A percentile compares a stretch with the other conserved stretches of the same genome.
phyloP scores from a whole-genome alignment of 768 basidiomycete genomes.

The Cyclocybe cylindracea region DNA sequence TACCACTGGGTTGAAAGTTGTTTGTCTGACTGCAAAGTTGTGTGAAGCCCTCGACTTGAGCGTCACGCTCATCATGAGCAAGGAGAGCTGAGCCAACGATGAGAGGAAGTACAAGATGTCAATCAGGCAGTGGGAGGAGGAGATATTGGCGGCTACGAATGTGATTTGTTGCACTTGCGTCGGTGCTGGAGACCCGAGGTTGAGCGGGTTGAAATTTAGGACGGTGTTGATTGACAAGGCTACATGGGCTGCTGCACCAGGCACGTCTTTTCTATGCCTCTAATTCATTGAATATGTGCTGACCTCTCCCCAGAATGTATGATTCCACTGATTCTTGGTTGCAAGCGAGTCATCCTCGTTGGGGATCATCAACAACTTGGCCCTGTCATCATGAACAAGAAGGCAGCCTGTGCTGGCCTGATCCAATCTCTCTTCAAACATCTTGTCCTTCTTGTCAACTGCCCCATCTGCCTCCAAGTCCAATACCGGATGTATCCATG shows the following conservation, averaged over 20 bases:
- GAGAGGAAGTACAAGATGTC: constrained; percentile 98
- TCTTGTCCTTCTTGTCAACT: constrained; percentile 90
- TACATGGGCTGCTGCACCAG: constrained; percentile 96
- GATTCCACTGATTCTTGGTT: constrained; percentile 97
- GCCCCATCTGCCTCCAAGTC: constrained; percentile 97
- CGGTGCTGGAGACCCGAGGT: constrained; percentile 93
- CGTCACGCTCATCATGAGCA: constrained; percentile 92
- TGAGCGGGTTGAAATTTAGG: constrained; percentile 97
- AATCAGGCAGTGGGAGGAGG: constrained; percentile 94
- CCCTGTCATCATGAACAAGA: constrained; percentile 99
- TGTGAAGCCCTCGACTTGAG: constrained; percentile 97
- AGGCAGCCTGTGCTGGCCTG: constrained; percentile 97
- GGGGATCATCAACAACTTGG: constrained; percentile 98
- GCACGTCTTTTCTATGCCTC: constrained; percentile 41
- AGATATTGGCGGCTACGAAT: constrained; percentile 92
- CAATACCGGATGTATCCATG: constrained; percentile 99
- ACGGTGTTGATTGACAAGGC: constrained; percentile 99
- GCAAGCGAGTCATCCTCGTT: constrained; percentile 97
- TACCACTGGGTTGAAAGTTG: constrained; percentile 97
- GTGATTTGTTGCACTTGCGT: constrained; percentile 99
- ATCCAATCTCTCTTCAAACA: constrained; percentile 98
- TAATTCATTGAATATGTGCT: constrained; percentile 9
- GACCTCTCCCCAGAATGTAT: constrained; percentile 77
- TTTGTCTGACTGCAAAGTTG: constrained; percentile 96
- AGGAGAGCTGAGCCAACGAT: constrained; percentile 92